These are phyloP conservation scores for Acanthamoeba triangularis DNA, from an alignment of 208 protist species.

Conservation along the genomic window DNA sequence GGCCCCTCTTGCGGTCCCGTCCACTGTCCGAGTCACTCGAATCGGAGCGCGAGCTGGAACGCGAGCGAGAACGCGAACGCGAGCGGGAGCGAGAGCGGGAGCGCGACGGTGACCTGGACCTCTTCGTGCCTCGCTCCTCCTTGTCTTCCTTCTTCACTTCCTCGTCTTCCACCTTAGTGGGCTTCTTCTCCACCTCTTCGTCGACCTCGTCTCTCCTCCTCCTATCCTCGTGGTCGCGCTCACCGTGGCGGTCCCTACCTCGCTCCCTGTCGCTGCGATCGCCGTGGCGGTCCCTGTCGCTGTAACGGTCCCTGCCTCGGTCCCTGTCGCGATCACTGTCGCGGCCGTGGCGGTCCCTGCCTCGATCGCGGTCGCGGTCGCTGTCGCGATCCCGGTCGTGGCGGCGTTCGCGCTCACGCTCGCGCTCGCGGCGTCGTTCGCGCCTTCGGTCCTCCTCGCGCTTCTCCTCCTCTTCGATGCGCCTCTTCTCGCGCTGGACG, in stretches of 20 bases:
- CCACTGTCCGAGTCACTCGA: neutral
- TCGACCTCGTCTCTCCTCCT: neutral
- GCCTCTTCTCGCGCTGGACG: neutral
- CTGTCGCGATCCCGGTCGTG: neutral
- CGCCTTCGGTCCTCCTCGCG: neutral
- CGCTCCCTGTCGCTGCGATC: neutral
- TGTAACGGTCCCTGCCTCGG: neutral
- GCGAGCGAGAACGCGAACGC: neutral
- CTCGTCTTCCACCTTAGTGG: neutral
- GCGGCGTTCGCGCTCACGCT: neutral
- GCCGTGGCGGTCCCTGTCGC: neutral
- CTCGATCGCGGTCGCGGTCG: neutral
- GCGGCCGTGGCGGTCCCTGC: neutral
- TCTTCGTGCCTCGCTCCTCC: neutral
- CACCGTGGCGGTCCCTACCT: neutral
- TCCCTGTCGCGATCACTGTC: slow-evolving; percentile 22
- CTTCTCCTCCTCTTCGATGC: neutral
- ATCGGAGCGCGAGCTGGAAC: neutral
- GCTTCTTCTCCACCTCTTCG: neutral
- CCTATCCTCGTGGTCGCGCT: neutral
- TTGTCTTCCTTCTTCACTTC: slow-evolving; percentile 3
- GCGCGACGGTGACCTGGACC: neutral
- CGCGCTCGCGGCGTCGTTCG: neutral
- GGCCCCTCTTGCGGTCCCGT: neutral
- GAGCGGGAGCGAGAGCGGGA: neutral